phyloP scores from a whole-genome alignment of 2,329 filamentous ascomycete genomes.

The Fusarium succisae region DNA sequence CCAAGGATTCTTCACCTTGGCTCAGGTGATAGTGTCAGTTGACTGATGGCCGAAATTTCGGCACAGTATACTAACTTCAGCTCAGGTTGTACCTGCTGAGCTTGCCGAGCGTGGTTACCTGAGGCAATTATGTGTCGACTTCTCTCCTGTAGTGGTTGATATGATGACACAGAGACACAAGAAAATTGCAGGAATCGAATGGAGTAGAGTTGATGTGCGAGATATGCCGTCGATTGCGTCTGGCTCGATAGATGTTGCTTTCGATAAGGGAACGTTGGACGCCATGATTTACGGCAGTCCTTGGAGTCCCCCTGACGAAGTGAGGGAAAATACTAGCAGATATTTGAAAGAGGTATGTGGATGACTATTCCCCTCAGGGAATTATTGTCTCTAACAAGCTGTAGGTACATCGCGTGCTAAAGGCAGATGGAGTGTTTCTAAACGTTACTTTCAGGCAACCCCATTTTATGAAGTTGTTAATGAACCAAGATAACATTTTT shows the following conservation, averaged over 20 bases:
- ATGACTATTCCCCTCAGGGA: fast-evolving
- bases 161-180: background rate
- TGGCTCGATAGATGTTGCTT: background rate
- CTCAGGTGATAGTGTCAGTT: background rate
- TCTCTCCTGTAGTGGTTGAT: background rate
- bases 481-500: background rate
- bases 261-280: background rate
- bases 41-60: fast-evolving
- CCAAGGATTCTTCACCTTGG: background rate
- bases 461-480: background rate
- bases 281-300: conserved; percentile 3
- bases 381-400: background rate
- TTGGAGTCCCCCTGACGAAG: background rate
- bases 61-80: no score
- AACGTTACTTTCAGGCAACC: conserved; percentile 1
- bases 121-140: background rate
- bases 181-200: background rate
- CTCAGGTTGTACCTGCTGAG: background rate
- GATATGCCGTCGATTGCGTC: background rate
- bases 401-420: background rate
- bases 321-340: background rate
- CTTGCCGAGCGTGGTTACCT: background rate
- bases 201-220: background rate
- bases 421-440: background rate
- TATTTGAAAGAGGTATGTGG: background rate